phyloP scores from a whole-genome alignment of 2,329 filamentous ascomycete species.

The Fusarium azukiicola region DNA sequence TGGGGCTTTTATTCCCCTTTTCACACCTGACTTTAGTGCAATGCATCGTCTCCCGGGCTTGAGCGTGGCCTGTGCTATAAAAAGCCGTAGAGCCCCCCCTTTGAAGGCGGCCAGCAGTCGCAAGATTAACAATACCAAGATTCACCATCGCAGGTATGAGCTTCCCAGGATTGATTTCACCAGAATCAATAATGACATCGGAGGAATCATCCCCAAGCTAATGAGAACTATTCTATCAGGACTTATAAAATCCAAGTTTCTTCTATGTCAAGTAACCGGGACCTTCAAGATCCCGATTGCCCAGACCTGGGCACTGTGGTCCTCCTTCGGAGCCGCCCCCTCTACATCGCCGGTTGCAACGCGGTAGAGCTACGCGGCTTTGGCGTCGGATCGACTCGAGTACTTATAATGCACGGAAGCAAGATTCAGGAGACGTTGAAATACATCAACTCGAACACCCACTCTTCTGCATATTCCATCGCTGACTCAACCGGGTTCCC shows the following conservation, averaged over 20 bases:
- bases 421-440: too few relatives aligned
- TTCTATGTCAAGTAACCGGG: neutral
- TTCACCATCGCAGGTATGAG: neutral
- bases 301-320: slow-evolving; percentile 3
- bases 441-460: too few relatives aligned
- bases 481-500: too few relatives aligned
- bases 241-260: neutral
- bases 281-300: slow-evolving; percentile 11
- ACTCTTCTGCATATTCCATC: too few relatives aligned
- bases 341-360: too few relatives aligned
- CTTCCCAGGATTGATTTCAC: neutral
- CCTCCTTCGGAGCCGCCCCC: too few relatives aligned
- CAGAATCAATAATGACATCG: neutral
- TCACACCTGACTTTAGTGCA: neutral
- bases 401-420: too few relatives aligned
- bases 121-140: neutral
- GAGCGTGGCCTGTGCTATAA: neutral
- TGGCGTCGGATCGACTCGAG: too few relatives aligned
- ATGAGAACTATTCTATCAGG: neutral
- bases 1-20: neutral
- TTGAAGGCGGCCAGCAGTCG: neutral
- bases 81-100: neutral
- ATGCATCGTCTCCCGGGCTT: neutral
- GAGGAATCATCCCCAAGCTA: neutral
- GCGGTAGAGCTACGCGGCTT: too few relatives aligned